Base-by-base conservation (phyloP, 2,329 filamentous ascomycete genomes). In the Fusarium sp. region DNA sequence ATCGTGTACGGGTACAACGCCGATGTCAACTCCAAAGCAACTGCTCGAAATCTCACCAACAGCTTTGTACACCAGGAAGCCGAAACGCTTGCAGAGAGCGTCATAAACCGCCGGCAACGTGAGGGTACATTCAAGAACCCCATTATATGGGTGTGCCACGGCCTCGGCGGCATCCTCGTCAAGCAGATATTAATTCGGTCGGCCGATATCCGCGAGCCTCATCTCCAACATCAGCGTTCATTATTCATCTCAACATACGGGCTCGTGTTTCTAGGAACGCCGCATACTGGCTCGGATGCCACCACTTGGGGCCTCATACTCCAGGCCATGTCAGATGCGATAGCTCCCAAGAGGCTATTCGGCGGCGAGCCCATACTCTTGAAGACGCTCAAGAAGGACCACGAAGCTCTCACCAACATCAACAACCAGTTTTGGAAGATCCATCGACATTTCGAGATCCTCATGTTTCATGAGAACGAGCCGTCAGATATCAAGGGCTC, bases 81-180 rank as follows among this genome's bases (percentile, higher is more conserved):
- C 0, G 89, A 92, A 79, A 90, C 86, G 10, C 81, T 93, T 31
- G 84, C 91, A 6, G 85, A 85, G 5, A 86, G 83, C 49, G 81
- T 93, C 14, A 86, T 88, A 2, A 81, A 88, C 31, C 90, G 90
- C 75, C 85, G 91, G 69, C 86, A 85, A 73, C 83, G 83, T 69
- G 83, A 86, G 67, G 82, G 85, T 57, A 87, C 86, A 5, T 79
- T 82, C 33, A 82, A 84, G 23, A 87, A 89, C 46, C 90, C 91
- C 5, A 91, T 94, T 71, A 89, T 94, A 65, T 94, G 91, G 83
- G 86, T 93, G 34, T 90, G 86, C 55, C 91, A 93, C 77, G 91
- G 90, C 57, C 81, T 93, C 2, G 91, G 91, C 4, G 91, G 91
- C 6, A 87, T 93, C 64, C 81, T 93, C 2, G 85, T 91, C 56